phyloP scores from a whole-genome alignment of 1,284 basidiomycete genomes.

The Boletus sp. region DNA sequence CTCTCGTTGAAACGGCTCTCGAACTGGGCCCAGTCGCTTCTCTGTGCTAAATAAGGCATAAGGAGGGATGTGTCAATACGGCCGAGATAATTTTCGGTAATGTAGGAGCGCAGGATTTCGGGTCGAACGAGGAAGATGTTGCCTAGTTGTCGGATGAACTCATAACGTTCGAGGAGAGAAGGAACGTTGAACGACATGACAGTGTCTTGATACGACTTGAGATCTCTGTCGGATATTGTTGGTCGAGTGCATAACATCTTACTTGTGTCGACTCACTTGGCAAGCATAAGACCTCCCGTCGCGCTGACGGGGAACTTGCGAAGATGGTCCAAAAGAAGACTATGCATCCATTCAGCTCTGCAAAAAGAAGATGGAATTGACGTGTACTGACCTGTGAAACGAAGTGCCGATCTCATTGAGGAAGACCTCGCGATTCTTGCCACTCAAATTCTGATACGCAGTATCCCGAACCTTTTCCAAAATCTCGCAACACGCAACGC shows the following conservation, averaged over 20 bases:
- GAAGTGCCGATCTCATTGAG: slow-evolving; percentile 91
- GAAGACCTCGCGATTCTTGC: slow-evolving; percentile 90
- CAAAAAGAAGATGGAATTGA: neutral
- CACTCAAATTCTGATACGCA: slow-evolving; percentile 72
- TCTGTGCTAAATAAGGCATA: slow-evolving; percentile 86
- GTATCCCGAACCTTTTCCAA: slow-evolving; percentile 79
- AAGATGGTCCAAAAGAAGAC: slow-evolving; percentile 90
- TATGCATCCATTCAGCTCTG: slow-evolving; percentile 33
- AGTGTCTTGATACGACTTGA: slow-evolving; percentile 95
- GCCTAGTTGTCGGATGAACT: slow-evolving; percentile 96
- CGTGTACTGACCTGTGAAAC: slow-evolving; percentile 74
- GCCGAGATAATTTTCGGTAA: slow-evolving; percentile 87
- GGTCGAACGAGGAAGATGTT: slow-evolving; percentile 95
- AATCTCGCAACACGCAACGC: slow-evolving; percentile 82
- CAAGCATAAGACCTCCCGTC: slow-evolving; percentile 95
- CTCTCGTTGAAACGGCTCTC: slow-evolving; percentile 71
- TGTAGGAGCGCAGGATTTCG: slow-evolving; percentile 89
- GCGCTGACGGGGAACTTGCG: slow-evolving; percentile 96
- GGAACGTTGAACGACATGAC: slow-evolving; percentile 79
- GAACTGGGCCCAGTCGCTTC: slow-evolving; percentile 85
- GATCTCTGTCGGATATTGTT: slow-evolving; percentile 57
- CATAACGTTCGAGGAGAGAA: slow-evolving; percentile 90
- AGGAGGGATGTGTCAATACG: slow-evolving; percentile 86
- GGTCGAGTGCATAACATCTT: neutral
- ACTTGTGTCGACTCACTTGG: slow-evolving; percentile 63